Conservation (phyloP, 176 grass and related monocot genomes). For the Coix lacrymajobi region DNA sequence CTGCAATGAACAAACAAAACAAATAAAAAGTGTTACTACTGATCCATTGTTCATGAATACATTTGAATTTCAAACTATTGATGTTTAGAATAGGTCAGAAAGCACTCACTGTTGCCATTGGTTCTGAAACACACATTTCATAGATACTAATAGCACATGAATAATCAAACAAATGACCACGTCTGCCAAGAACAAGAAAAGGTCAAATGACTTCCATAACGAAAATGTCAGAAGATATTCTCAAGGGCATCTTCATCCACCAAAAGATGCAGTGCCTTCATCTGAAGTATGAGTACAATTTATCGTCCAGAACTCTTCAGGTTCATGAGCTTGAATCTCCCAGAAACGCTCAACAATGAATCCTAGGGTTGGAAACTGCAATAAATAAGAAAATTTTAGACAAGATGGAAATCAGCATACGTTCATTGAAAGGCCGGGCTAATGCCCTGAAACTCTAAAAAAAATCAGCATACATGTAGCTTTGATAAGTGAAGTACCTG, state of each 20-base stretch:
- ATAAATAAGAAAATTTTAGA: conserved; percentile 31
- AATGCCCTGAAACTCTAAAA: no score
- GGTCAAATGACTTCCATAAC: conserved; percentile 10
- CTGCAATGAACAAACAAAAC: conserved; percentile 31
- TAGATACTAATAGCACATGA: conserved; percentile 69
- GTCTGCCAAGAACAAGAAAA: conserved; percentile 49
- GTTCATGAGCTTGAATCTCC: conserved; percentile 95
- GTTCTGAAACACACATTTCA: conserved; percentile 91
- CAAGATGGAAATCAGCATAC: conserved; percentile 1
- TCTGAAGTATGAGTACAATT: conserved; percentile 95
- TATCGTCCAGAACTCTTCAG: conserved; percentile 97
- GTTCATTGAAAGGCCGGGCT: no score
- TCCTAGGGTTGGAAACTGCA: conserved; percentile 94
- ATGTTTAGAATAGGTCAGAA: conserved; percentile 16
- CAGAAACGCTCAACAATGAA: conserved; percentile 97
- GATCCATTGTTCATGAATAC: not conserved
- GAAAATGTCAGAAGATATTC: not conserved
- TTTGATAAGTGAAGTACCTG: conserved; percentile 51
- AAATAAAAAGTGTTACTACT: conserved; percentile 5
- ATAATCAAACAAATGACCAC: conserved; percentile 91
- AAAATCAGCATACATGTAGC: conserved; percentile 1
- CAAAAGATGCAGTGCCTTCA: conserved; percentile 78
- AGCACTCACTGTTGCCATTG: conserved; percentile 79
- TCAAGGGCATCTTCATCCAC: conserved; percentile 57
- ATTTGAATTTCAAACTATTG: conserved; percentile 11